Base-by-base conservation (phyloP, 2,329 filamentous ascomycete genomes). In the Calycina herbarum region DNA sequence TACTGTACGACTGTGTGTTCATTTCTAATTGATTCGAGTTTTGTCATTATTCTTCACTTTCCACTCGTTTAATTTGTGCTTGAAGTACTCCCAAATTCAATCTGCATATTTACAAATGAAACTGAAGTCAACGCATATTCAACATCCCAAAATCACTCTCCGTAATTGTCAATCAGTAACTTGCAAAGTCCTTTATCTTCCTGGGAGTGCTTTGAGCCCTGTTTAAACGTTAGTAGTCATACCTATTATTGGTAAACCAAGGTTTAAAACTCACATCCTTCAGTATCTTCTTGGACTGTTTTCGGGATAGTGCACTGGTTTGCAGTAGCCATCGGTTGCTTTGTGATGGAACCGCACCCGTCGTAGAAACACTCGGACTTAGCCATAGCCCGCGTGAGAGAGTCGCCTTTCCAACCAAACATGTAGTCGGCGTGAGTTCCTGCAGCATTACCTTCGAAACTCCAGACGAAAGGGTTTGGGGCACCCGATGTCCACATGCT, bases 351-450 rank as follows among this genome's bases (percentile, higher is more conserved):
- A 40, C 78, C 71, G 73, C 82, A 81, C 2, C 69, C 69, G 79
- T 83, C 80, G 61, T 82, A 79, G 72, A 81, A 81, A 76, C 80
- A 82, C 69, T 71, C 72, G 69, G 78, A 68, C 58, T 70, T 79
- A 73, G 81, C 78, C 80, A 82, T 81, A 70, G 80, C 80, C 73
- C 76, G 79, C 73, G 83, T 81, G 45, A 84, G 79, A 5, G 79
- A 75, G 72, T 83, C 77, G 67, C 77, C 80, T 72, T 83, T 79
- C 82, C 82, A 83, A 68, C 82, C 82, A 70, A 83, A 83, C 70
- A 83, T 74, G 72, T 83, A 84, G 74, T 84, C 82, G 40, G 81
- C 82, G 73, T 83, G 82, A 10, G 81, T 82, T 5, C 81, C 81
- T 7, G 79, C 76, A 58, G 81, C 81, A 45, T 76, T 78, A 73